Evolutionary conservation across 179 eudicot genomes (phyloP).

Genomic region (Carnegiea gigantea): DNA sequence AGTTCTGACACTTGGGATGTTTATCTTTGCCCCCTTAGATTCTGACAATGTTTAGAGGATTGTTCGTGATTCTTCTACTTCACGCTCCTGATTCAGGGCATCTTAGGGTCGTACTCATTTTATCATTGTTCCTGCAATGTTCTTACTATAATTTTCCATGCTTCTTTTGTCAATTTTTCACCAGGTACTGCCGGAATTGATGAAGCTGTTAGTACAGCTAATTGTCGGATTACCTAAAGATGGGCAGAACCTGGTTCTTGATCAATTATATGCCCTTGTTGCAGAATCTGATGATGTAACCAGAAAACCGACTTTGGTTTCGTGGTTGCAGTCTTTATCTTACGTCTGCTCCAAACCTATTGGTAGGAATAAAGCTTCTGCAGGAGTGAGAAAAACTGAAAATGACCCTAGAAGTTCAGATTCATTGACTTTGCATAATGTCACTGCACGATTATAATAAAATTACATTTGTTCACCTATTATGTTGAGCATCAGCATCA

Average conservation of each 20-base stretch:
- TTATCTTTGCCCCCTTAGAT: not conserved
- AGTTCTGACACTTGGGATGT: not conserved
- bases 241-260: constrained; percentile 65
- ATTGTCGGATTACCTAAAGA: constrained; percentile 57
- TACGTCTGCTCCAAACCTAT: constrained; percentile 62
- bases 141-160: not conserved
- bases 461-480: constrained; percentile 8
- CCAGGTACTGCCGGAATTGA: constrained; percentile 83
- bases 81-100: not conserved
- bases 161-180: not conserved
- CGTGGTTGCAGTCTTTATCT: constrained; percentile 91
- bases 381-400: constrained; percentile 26
- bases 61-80: not conserved
- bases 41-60: not conserved
- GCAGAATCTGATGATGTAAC: constrained; percentile 97
- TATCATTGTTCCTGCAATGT: not conserved
- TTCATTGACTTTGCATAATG: constrained; percentile 37
- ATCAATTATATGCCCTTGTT: constrained; percentile 68
- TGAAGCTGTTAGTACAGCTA: constrained; percentile 78
- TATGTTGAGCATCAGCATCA: not conserved
- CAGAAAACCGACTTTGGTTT: constrained; percentile 76
- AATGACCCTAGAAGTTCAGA: constrained; percentile 25
- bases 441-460: constrained; percentile 45
- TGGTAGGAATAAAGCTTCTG: constrained; percentile 18
- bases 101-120: constrained; percentile 1